Conservation (phyloP, 2,329 filamentous ascomycete species). For the Coniella lustricola region DNA sequence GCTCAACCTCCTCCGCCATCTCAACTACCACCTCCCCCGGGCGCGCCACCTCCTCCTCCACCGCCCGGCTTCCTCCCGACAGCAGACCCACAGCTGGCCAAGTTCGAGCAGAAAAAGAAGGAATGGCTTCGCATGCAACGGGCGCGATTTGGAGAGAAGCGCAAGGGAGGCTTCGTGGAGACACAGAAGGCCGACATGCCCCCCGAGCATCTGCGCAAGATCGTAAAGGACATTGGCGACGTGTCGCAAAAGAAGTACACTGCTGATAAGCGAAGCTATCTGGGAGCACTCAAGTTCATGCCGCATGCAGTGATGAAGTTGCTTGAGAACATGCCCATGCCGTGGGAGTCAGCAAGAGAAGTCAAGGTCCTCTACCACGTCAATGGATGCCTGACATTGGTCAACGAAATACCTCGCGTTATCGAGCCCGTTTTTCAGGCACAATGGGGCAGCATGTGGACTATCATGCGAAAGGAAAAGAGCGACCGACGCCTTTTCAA, state of each 20-base stretch:
- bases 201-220: slow-evolving; percentile 95
- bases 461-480: slow-evolving; percentile 96
- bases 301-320: slow-evolving; percentile 96
- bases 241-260: slow-evolving; percentile 99
- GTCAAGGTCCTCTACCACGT: slow-evolving; percentile 98
- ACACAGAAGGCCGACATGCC: slow-evolving; percentile 99
- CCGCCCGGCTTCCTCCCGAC: slow-evolving; percentile 80
- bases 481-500: slow-evolving; percentile 94
- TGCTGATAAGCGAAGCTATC: slow-evolving; percentile 94
- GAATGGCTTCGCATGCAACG: slow-evolving; percentile 93
- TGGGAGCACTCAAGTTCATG: slow-evolving; percentile 98
- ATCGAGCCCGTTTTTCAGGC: slow-evolving; percentile 98
- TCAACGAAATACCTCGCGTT: slow-evolving; percentile 93
- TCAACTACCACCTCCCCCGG: slow-evolving; percentile 51
- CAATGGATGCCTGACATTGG: slow-evolving; percentile 91
- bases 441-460: slow-evolving; percentile 99
- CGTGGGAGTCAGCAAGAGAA: slow-evolving; percentile 92
- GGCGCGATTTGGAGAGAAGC: slow-evolving; percentile 92
- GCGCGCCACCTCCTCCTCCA: slow-evolving; percentile 58
- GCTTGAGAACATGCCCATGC: slow-evolving; percentile 99
- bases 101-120: slow-evolving; percentile 98
- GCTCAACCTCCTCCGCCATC: slow-evolving; percentile 49
- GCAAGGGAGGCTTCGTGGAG: slow-evolving; percentile 92
- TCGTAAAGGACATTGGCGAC: slow-evolving; percentile 96
- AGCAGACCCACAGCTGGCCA: slow-evolving; percentile 76